Base-by-base conservation (phyloP, 352 stramenopile genomes). In the Phytophthora pluvialis region DNA sequence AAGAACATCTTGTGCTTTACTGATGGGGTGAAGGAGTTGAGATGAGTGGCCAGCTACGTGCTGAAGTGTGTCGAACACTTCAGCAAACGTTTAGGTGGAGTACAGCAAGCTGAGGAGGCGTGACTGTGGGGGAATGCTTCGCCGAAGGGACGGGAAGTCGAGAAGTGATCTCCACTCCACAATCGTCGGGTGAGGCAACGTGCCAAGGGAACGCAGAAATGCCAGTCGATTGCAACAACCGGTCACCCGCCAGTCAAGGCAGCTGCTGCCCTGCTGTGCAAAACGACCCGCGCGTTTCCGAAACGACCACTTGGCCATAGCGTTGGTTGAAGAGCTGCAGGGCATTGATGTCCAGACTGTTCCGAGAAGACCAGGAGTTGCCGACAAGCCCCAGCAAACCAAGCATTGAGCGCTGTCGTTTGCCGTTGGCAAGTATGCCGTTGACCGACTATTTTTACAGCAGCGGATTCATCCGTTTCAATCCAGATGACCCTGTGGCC, bases 1-100 rank as follows among this genome's bases (percentile, higher is more conserved):
- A 90, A 93, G 57, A 93, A 93, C 81, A 93, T 90, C 11, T 56
- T 77, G 47, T 26, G n/a, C 29, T 21, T 21, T 47, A 35, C 28
- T 59, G 39, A 16, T 44, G 16, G 50, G 35, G 48, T 59, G 45
- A 51, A 36, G 21, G 40, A 35, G n/a, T 48, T 44, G 39, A 54
- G 67, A 62, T 28, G 50, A 56, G 38, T 51, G 38, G 59, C 51
- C 60, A 61, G 76, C 47, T 73, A 67, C 54, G 64, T 60, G 53
- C 64, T 67, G 43, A 73, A 64, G 64, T 64, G 44, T 66, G 58
- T 59, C 70, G 33, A 58, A 44, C 50, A 64, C 54, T 72, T 58
- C 62, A 75, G 73, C 62, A 43, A 67, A 78, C 57, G 66, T 78
- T 73, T 68, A 70, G 60, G 67, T 73, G 67, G 36, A 60, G 55